Evolutionary conservation across 2,329 filamentous ascomycete genomes (phyloP).

Genomic region (Aspergillus sp.): DNA sequence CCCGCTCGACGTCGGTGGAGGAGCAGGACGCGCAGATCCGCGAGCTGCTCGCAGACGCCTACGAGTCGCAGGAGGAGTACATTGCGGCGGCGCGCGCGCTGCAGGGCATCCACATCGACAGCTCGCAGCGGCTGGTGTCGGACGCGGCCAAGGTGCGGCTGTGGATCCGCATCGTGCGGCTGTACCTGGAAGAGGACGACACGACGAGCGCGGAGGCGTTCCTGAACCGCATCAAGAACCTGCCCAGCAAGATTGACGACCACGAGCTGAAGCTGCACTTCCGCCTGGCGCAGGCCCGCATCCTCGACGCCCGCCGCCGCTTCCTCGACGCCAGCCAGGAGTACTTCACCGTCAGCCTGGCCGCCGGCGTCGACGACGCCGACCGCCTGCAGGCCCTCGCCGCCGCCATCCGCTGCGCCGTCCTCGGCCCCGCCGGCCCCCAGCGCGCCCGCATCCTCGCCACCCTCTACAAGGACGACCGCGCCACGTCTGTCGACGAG

Average conservation of each 20-base stretch:
- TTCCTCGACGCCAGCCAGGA: slow-evolving; percentile 85
- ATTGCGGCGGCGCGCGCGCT: slow-evolving; percentile 73
- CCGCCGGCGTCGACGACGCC: slow-evolving; percentile 74
- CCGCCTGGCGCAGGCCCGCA: slow-evolving; percentile 85
- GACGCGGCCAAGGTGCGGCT: slow-evolving; percentile 78
- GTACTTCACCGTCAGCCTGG: slow-evolving; percentile 85
- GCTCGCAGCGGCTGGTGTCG: slow-evolving; percentile 78
- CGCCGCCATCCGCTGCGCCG: slow-evolving; percentile 86
- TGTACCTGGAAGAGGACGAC: slow-evolving; percentile 93
- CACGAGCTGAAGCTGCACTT: slow-evolving; percentile 78
- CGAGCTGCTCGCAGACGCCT: slow-evolving; percentile 76
- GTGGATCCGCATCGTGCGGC: slow-evolving; percentile 91
- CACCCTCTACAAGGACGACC: slow-evolving; percentile 90
- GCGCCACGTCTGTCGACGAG: slow-evolving; percentile 71
- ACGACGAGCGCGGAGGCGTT: slow-evolving; percentile 80
- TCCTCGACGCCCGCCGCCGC: slow-evolving; percentile 83
- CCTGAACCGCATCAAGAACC: slow-evolving; percentile 91
- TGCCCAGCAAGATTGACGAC: slow-evolving; percentile 75
- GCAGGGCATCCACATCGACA: slow-evolving; percentile 82
- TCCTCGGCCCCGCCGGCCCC: slow-evolving; percentile 88
- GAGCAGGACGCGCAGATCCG: slow-evolving; percentile 81
- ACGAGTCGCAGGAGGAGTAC: slow-evolving; percentile 81
- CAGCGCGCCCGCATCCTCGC: slow-evolving; percentile 75
- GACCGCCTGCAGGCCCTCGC: slow-evolving; percentile 82
- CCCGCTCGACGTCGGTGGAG: slow-evolving; percentile 72